phyloP scores from a whole-genome alignment of 495 filamentous ascomycete genomes.

The Aspergillus egyptiacus region DNA sequence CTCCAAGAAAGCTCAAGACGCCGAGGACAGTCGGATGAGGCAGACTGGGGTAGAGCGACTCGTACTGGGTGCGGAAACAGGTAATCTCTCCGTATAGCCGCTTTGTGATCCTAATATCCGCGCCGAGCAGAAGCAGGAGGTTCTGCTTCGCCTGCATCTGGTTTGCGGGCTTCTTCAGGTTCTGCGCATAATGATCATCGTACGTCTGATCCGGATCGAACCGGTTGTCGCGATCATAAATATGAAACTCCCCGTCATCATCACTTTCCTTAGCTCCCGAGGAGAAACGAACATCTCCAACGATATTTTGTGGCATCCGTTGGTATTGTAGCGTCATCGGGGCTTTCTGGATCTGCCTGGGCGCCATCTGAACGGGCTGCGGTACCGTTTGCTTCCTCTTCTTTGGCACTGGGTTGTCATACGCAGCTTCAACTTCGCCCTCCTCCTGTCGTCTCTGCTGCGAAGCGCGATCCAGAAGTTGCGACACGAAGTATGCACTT shows the following conservation, averaged over 20 bases:
- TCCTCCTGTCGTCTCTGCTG: constrained; percentile 3
- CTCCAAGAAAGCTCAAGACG: constrained; percentile 10
- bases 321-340: too few species aligned
- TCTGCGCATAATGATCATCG: background rate
- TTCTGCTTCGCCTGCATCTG: constrained; percentile 14
- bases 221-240: background rate
- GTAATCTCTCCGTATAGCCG: constrained; percentile 11
- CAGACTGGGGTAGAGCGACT: constrained; percentile 8
- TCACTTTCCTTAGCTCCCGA: background rate
- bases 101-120: constrained; percentile 11
- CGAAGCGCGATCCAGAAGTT: constrained; percentile 4
- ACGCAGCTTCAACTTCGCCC: constrained; percentile 9
- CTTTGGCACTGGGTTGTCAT: background rate
- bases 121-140: constrained; percentile 9
- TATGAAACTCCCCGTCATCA: constrained; percentile 7
- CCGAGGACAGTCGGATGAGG: constrained; percentile 6
- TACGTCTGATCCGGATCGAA: constrained; percentile 1
- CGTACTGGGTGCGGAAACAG: constrained; percentile 12
- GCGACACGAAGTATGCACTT: constrained; percentile 12
- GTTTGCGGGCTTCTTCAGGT: background rate
- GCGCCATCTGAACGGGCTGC: background rate
- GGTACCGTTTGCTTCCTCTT: background rate
- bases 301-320: too few species aligned
- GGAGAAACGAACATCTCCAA: background rate
- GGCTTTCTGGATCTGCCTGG: too few species aligned